Evolutionary conservation across 768 basidiomycete genomes (phyloP), one percentile per base, ranked within the genome.

Genomic region (Gautieria morchelliformis): DNA sequence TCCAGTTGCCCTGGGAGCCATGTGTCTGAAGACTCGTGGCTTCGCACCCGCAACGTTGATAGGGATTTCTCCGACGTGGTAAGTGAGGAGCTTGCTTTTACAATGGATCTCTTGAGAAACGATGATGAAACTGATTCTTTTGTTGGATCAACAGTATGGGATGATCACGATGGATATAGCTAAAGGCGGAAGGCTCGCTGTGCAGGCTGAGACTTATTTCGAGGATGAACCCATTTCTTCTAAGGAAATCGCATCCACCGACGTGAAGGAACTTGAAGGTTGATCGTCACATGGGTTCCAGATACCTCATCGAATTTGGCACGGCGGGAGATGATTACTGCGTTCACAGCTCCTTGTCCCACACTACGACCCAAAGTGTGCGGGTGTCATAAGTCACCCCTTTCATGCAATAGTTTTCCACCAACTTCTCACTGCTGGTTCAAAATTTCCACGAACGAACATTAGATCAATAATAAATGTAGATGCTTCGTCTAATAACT

Each of bases 381-480:
- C 15, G 20, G 14, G 5, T 40, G 22, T 27, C 27, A 39, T 9
- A 27, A n/a, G 6, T 33, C 42, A 44, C n/a, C 17, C n/a, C 14
- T 35, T 17, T 37, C 17, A 32, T 30, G 22, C n/a, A 6, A 3
- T 52, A 10, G 33, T 27, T 39, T 12, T 14, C 22, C 30, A 9
- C 42, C 8, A n/a, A 22, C 20, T 44, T 9, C 42, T 44, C 42
- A 66, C 62, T 3, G 51, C 39, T 0, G 63, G 64, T 8, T 42
- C 48, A 48, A 64, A 66, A 12, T 14, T 32, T 8, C 60, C 59
- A 15, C 58, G 58, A 14, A 53, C 52, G 8, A 53, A n/a, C 52
- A 83, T 81, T 45, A 83, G 69, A 62, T 84, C 84, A 39, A 85
- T 71, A 0, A 83, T 85, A 11, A 83, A 78, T 57, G 80, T 76